Evolutionary conservation across 495 filamentous ascomycete genomes (phyloP), one percentile per base, ranked within the genome.

Genomic region (Aspergillus asperescens): DNA sequence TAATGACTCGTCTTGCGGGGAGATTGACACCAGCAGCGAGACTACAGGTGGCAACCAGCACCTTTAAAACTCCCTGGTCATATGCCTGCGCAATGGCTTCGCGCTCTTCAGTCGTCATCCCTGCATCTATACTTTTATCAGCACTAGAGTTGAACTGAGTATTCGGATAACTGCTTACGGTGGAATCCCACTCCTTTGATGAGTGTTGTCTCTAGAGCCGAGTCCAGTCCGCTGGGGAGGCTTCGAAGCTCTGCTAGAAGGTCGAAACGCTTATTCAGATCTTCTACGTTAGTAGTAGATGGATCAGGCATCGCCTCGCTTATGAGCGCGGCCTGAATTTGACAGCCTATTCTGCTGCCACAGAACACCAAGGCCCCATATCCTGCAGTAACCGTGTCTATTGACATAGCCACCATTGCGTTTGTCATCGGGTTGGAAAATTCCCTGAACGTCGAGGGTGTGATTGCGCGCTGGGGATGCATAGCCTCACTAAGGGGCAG

Each of bases 21-120:
- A 88, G 73, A 66, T 93, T 93, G 37, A 93, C 87, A 10, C 88
- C 88, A 32, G 88, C 88, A n/a, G 88, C 87, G 50, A 93, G 81
- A 55, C 85, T 89, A 52, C 87, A 89, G 12, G 88, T 93, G 16
- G 88, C 89, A 13, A 88, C 85, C 29, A 90, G 82, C 1, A 89
- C 81, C 56, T 81, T 88, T 24, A 93, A 56, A 3, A 77, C 67
- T 1, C 88, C 86, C 25, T 72, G 67, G 59, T 91, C 86, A 56
- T 90, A 93, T 9, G 86, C 84, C 29, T 76, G 76, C 4, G 85
- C 83, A 42, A 91, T 77, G 16, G 89, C 65, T 44, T 91, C 88
- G 25, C 87, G 79, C 65, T 93, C 88, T 68, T 93, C 88, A 0
- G 77, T 83, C 4, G 88, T 90, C 64, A 93, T 74, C 7, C 88